Evolutionary conservation across 805 yeast species (phyloP), one percentile per base, ranked within the genome.

Genomic region (Myxozyma lipomycoides): DNA sequence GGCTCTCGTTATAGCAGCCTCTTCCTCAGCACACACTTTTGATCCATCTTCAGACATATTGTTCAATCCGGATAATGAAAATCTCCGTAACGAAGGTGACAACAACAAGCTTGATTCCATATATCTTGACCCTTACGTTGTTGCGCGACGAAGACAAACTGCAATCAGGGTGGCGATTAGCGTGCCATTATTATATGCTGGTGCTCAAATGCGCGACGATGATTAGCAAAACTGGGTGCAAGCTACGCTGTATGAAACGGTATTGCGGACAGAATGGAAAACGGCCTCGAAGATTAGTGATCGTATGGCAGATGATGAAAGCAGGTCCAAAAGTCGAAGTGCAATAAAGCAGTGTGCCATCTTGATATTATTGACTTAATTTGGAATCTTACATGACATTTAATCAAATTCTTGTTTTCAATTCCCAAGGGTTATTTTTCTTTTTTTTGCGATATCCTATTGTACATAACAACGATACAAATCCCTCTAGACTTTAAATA

Each of bases 101-200:
- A n/a, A n/a, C n/a, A n/a, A n/a, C n/a, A n/a, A n/a, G n/a, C n/a
- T n/a, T n/a, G n/a, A n/a, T n/a, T n/a, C n/a, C n/a, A n/a, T n/a
- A n/a, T 10, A 36, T 3, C 41, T 24, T 17, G 19, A 15, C 4
- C 26, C 30, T 10, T 12, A n/a, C n/a, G 43, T 22, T 19, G 39
- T 35, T 18, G 19, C 19, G n/a, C 39, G n/a, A 6, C 12, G 39
- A 15, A n/a, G 6, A 18, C 9, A 24, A 7, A 18, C 40, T 12
- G 48, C 47, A 7, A 42, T 39, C 18, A 39, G 51, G 51, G 40
- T 45, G 21, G 37, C 42, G n/a, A 43, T 43, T 35, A 18, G 51
- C 7, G 43, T 46, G 51, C 49, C 55, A 18, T 26, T 51, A 1
- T 9, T 51, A 30, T 51, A 41, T 25, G 50, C 51, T 3, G 55